Base-by-base conservation (phyloP, 2,329 filamentous ascomycete species). In the Macrophomina phaseolina region DNA sequence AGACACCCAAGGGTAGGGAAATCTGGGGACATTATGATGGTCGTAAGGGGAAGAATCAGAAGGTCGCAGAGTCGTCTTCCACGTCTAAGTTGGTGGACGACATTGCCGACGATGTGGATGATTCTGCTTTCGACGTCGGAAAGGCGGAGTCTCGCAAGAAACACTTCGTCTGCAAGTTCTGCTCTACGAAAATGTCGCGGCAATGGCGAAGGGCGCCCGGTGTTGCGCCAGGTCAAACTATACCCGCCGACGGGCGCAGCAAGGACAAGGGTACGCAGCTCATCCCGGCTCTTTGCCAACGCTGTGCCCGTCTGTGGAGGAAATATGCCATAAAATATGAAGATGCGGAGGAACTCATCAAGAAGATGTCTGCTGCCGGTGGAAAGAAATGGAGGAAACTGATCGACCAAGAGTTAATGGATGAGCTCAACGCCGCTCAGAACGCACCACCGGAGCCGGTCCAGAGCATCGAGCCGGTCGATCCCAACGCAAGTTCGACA, bases 251-350 rank as follows among this genome's bases (percentile, higher is more conserved):
- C 9, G 85, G 86, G 64, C 91, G 90, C 73, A 86, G 86, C 73
- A 94, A 93, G 78, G 93, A 97, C 70, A 97, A 94, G 76, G 87
- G 87, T 12, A 83, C 85, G 16, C 88, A 91, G 72, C 88, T 91
- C 42, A 87, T 96, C 18, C 86, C 94, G 58, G 94, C 94, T 3
- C 85, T 99, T 4, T 99, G 95, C 76, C 86, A 93, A 67, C 89
- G 94, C 68, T 99, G 95, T 75, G 94, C 94, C 32, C 90, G 95
- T 73, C 83, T 99, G 8, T 99, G 95, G 95, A 90, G 95, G 60
- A 92, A 94, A 70, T 99, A 99, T 78, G 94, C 91, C 16, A 93
- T 99, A 69, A 92, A 96, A 71, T 99, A 93, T 89, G 95, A 98
- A 78, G 92, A 97, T 71, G 86, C 93, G 14, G 95, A 98, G 49